Conservation (phyloP, 2,329 filamentous ascomycete species). For the Beauveria varroae region DNA sequence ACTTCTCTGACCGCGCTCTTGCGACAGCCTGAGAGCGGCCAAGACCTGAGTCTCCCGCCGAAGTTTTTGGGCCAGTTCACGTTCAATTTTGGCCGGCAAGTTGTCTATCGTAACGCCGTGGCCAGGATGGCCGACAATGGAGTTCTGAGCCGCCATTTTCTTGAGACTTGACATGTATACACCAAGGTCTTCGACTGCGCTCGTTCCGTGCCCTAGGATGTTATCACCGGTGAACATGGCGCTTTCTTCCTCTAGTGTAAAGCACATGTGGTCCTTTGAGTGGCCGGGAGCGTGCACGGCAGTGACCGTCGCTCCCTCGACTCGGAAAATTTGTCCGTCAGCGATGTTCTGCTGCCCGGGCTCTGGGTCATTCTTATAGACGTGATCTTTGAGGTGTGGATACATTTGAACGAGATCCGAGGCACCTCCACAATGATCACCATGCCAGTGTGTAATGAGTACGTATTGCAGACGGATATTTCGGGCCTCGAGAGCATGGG, state of each 20-base stretch:
- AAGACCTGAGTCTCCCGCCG: conserved; percentile 23
- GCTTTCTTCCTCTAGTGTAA: conserved; percentile 55
- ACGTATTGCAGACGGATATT: conserved; percentile 31
- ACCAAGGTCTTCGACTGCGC: conserved; percentile 62
- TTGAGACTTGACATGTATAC: conserved; percentile 54
- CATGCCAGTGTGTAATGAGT: conserved; percentile 70
- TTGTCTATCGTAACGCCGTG: conserved; percentile 57
- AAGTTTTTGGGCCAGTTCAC: neutral
- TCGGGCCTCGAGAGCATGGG: conserved; percentile 12
- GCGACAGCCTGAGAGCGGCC: conserved; percentile 22
- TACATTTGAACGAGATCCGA: conserved; percentile 41
- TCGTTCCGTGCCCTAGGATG: conserved; percentile 65
- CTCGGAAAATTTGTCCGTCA: conserved; percentile 43
- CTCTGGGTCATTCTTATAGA: conserved; percentile 53
- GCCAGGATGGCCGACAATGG: conserved; percentile 49
- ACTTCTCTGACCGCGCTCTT: conserved; percentile 20
- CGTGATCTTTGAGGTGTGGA: conserved; percentile 13
- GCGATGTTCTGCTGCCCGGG: conserved; percentile 28
- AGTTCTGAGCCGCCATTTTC: conserved; percentile 46
- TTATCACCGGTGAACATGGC: conserved; percentile 71
- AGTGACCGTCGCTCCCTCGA: conserved; percentile 48
- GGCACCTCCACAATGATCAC: conserved; percentile 62
- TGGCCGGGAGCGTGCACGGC: conserved; percentile 64
- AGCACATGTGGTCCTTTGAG: conserved; percentile 60
- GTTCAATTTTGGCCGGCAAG: conserved; percentile 10